Percentiles rank a stretch among this genome's conserved stretches.
These are phyloP conservation scores for Basipetospora chlamydospora DNA, from an alignment of 2,329 filamentous ascomycete species.

Conservation along the genomic window DNA sequence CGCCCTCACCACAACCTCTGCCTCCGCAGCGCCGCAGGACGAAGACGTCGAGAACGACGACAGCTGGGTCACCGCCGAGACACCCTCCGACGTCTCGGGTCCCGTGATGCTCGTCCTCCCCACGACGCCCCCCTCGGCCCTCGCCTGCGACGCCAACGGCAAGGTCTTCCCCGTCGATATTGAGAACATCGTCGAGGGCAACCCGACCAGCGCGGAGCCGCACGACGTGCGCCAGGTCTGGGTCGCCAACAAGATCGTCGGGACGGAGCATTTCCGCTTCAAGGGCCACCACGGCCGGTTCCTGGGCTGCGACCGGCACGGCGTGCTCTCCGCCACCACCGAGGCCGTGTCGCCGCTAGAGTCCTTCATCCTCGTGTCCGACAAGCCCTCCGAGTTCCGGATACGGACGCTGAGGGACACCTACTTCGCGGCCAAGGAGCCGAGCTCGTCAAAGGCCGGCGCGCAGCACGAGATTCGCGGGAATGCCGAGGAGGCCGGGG, in stretches of 20 bases:
- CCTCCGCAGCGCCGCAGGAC: slow-evolving; percentile 11
- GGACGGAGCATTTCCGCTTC: slow-evolving; percentile 69
- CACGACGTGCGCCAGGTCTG: slow-evolving; percentile 95
- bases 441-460: slow-evolving; percentile 31
- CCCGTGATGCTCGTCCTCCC: slow-evolving; percentile 74
- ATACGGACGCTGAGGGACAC: slow-evolving; percentile 60
- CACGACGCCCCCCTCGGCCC: slow-evolving; percentile 54
- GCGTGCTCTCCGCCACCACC: slow-evolving; percentile 58
- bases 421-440: slow-evolving; percentile 49
- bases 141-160: slow-evolving; percentile 76
- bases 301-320: slow-evolving; percentile 72
- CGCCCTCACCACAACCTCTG: slow-evolving; percentile 9
- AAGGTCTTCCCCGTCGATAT: slow-evolving; percentile 70
- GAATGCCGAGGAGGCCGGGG: slow-evolving; percentile 53
- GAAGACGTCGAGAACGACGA: slow-evolving; percentile 49
- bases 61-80: slow-evolving; percentile 81
- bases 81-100: slow-evolving; percentile 57
- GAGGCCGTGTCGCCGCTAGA: slow-evolving; percentile 78
- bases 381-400: slow-evolving; percentile 36
- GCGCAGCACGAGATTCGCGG: slow-evolving; percentile 54
- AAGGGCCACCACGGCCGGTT: slow-evolving; percentile 87
- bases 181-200: slow-evolving; percentile 77
- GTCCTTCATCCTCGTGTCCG: slow-evolving; percentile 51
- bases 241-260: slow-evolving; percentile 72
- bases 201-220: slow-evolving; percentile 76